A percentile compares a stretch with the other conserved stretches of the same genome.
Evolutionary conservation across 345 rosid species (phyloP).

Genomic region (Pseudoturritis turrita): DNA sequence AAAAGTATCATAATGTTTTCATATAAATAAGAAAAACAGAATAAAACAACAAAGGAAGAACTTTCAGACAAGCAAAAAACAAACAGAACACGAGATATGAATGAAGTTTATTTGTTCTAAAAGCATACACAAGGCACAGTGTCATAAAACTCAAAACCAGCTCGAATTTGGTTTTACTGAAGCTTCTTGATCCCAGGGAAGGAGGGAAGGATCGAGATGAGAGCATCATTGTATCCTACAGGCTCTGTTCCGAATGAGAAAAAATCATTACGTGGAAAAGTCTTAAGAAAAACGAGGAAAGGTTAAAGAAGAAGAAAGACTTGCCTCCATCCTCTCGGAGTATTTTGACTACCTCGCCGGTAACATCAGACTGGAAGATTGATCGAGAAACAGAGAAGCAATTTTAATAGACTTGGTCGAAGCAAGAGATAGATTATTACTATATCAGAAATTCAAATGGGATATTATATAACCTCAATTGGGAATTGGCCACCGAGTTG

Average conservation of each 20-base stretch:
- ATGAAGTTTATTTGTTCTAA: slow-evolving; percentile 21
- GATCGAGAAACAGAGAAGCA: neutral
- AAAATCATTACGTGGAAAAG: neutral
- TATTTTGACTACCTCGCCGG: slow-evolving; percentile 77
- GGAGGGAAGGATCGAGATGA: slow-evolving; percentile 75
- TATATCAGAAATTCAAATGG: neutral
- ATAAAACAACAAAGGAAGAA: slow-evolving; percentile 6
- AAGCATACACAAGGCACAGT: slow-evolving; percentile 25
- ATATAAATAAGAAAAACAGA: neutral
- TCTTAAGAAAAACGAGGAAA: neutral
- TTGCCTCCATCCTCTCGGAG: slow-evolving; percentile 77
- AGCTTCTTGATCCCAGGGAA: slow-evolving; percentile 94
- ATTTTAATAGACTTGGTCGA: neutral
- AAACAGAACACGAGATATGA: slow-evolving; percentile 2
- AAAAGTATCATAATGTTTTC: neutral
- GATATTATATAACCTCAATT: slow-evolving; percentile 47
- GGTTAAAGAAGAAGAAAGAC: slow-evolving; percentile 16
- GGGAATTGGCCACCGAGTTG: slow-evolving; percentile 85
- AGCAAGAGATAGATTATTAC: neutral
- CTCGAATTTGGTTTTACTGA: slow-evolving; percentile 31
- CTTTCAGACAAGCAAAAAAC: slow-evolving; percentile 9
- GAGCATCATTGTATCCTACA: slow-evolving; percentile 83
- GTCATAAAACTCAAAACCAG: slow-evolving; percentile 18
- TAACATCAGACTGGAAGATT: slow-evolving; percentile 60
- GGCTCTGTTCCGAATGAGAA: slow-evolving; percentile 49